Evolutionary conservation across 2,329 filamentous ascomycete genomes (phyloP).

Genomic region (Fusarium nematophilum): DNA sequence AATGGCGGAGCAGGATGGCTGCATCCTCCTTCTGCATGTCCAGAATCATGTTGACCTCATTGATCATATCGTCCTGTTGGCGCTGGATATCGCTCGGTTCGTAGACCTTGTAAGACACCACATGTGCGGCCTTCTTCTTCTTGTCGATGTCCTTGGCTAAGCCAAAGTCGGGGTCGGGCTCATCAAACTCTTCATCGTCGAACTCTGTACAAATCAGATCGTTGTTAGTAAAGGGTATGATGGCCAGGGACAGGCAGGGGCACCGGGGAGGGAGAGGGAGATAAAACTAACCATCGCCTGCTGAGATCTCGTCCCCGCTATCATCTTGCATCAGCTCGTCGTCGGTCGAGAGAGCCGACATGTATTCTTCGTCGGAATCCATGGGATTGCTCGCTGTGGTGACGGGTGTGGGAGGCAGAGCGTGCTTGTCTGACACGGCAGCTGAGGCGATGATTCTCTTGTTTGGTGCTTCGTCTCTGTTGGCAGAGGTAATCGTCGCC

Average conservation of each 20-base stretch:
- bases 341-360: constrained; percentile 82
- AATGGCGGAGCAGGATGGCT: constrained; percentile 88
- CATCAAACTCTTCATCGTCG: constrained; percentile 67
- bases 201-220: constrained; percentile 58
- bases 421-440: constrained; percentile 48
- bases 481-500: constrained; percentile 66
- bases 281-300: constrained; percentile 58
- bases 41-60: constrained; percentile 91
- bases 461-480: constrained; percentile 56
- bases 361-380: constrained; percentile 96
- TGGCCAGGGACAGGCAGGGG: neutral
- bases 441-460: constrained; percentile 70
- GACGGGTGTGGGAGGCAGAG: constrained; percentile 68
- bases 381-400: constrained; percentile 72
- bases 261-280: constrained; percentile 9
- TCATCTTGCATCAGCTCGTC: constrained; percentile 80
- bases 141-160: constrained; percentile 73
- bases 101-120: constrained; percentile 86
- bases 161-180: constrained; percentile 66
- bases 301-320: constrained; percentile 77
- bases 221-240: constrained; percentile 24
- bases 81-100: constrained; percentile 82
- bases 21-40: constrained; percentile 89
- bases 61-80: constrained; percentile 87
- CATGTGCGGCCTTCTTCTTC: constrained; percentile 79